phyloP scores from a whole-genome alignment of 768 basidiomycete genomes.

The Epithele typhae region DNA sequence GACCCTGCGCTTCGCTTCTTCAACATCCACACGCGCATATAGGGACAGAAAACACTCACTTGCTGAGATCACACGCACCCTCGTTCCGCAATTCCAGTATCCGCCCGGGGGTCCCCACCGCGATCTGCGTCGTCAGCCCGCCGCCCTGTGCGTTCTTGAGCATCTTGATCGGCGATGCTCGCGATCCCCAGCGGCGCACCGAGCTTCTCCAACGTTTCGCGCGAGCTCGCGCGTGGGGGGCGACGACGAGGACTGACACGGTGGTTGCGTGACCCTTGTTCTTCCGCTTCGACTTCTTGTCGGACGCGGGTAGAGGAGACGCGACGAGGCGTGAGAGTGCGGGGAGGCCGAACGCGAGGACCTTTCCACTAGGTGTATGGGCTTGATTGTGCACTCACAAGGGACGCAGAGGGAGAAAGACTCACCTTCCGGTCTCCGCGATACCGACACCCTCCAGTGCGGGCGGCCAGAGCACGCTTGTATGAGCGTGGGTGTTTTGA shows the following conservation, averaged over 20 bases:
- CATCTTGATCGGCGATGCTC: slow-evolving; percentile 71
- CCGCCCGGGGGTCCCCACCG: slow-evolving; percentile 94
- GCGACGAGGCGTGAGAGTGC: slow-evolving; percentile 67
- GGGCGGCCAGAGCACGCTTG: slow-evolving; percentile 96
- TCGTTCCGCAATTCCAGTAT: slow-evolving; percentile 90
- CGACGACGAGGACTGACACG: slow-evolving; percentile 59
- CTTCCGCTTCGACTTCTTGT: slow-evolving; percentile 25
- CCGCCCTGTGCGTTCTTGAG: slow-evolving; percentile 51
- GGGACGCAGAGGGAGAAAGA: neutral
- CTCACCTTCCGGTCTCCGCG: slow-evolving; percentile 89
- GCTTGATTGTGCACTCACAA: neutral
- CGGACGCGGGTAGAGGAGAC: slow-evolving; percentile 26
- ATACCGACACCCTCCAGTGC: slow-evolving; percentile 85
- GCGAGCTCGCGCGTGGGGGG: slow-evolving; percentile 97
- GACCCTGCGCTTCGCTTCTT: slow-evolving; percentile 61
- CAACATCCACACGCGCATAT: neutral
- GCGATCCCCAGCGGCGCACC: slow-evolving; percentile 72
- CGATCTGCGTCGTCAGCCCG: slow-evolving; percentile 59
- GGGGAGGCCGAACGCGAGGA: slow-evolving; percentile 92
- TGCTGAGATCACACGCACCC: slow-evolving; percentile 78
- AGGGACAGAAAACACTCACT: too few relatives aligned
- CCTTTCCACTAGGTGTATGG: slow-evolving; percentile 72
- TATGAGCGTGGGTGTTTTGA: slow-evolving; percentile 89
- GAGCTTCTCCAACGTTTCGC: slow-evolving; percentile 65
- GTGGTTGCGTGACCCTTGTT: slow-evolving; percentile 14